These are phyloP conservation scores for Obba rivulosa DNA, from an alignment of 768 basidiomycete genomes.

Conservation along the genomic window DNA sequence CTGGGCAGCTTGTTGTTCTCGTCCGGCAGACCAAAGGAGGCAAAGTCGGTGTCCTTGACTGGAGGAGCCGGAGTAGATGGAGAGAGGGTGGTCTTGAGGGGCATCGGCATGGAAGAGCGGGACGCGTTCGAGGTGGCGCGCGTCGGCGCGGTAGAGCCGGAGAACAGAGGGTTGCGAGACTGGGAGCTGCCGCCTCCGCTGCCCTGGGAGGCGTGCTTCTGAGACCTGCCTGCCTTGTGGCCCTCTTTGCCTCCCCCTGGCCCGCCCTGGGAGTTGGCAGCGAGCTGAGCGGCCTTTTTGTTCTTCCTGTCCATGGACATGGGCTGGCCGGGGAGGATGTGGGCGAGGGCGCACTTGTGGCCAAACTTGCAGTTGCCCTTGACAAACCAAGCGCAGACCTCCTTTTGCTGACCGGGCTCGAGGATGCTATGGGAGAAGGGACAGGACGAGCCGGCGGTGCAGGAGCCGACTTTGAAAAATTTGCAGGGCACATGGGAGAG, in stretches of 20 bases:
- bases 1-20: conserved; percentile 44
- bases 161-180: conserved; percentile 31
- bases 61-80: conserved; percentile 79
- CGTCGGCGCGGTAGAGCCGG: conserved; percentile 68
- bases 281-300: conserved; percentile 83
- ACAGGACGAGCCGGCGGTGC: conserved; percentile 90
- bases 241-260: conserved; percentile 28
- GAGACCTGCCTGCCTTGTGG: conserved; percentile 31
- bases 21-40: conserved; percentile 62
- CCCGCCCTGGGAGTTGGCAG: conserved; percentile 34
- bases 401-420: conserved; percentile 77
- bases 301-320: conserved; percentile 98
- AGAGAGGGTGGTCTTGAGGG: conserved; percentile 66
- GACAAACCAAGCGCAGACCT: conserved; percentile 84
- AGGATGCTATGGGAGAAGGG: conserved; percentile 83
- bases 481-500: conserved; percentile 96
- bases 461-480: conserved; percentile 92
- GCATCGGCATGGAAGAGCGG: conserved; percentile 61
- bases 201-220: conserved; percentile 14
- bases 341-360: conserved; percentile 87
- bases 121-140: conserved; percentile 37
- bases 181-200: conserved; percentile 11
- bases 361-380: conserved; percentile 88
- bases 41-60: conserved; percentile 69
- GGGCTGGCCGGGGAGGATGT: conserved; percentile 88